A percentile compares a stretch with the other conserved stretches of the same genome.
phyloP scores from a whole-genome alignment of 2,329 filamentous ascomycete species.

The Pseudogymnoascus sp. region DNA sequence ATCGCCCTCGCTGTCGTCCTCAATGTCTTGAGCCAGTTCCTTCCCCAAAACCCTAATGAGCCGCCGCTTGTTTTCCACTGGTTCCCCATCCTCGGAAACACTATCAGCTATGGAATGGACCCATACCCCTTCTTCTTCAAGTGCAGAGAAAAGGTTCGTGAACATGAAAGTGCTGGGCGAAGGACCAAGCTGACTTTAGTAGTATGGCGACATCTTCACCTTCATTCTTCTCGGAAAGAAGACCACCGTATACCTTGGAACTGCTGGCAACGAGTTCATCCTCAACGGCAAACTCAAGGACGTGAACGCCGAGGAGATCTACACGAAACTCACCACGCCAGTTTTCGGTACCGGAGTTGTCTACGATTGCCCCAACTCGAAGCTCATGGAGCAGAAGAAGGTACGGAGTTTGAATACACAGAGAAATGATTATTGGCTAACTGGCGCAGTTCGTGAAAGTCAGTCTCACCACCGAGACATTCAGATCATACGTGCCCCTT shows the following conservation, averaged over 20 bases:
- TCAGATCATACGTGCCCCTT: constrained; percentile 67
- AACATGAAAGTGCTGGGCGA: not conserved
- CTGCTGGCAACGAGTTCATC: constrained; percentile 81
- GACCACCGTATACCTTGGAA: constrained; percentile 76
- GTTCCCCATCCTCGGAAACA: constrained; percentile 80
- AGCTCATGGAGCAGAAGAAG: constrained; percentile 96
- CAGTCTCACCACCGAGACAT: constrained; percentile 65
- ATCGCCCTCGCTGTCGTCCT: constrained; percentile 53
- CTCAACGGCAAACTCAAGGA: constrained; percentile 86
- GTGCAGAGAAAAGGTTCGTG: constrained; percentile 59
- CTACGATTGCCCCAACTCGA: constrained; percentile 83
- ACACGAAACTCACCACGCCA: constrained; percentile 63
- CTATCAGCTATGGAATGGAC: constrained; percentile 89
- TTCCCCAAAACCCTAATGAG: constrained; percentile 75
- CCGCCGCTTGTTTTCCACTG: constrained; percentile 74
- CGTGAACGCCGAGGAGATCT: constrained; percentile 84
- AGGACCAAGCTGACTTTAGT: constrained; percentile 27
- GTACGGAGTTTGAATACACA: constrained; percentile 34
- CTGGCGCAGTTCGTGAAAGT: constrained; percentile 64
- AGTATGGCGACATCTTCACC: constrained; percentile 86
- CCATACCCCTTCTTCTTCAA: constrained; percentile 77
- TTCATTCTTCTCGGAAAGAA: constrained; percentile 83
- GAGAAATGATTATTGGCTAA: not conserved
- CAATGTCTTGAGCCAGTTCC: constrained; percentile 72
- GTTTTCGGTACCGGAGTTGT: constrained; percentile 80